Conservation (phyloP, 495 filamentous ascomycete species). For the Neurospora africana region DNA sequence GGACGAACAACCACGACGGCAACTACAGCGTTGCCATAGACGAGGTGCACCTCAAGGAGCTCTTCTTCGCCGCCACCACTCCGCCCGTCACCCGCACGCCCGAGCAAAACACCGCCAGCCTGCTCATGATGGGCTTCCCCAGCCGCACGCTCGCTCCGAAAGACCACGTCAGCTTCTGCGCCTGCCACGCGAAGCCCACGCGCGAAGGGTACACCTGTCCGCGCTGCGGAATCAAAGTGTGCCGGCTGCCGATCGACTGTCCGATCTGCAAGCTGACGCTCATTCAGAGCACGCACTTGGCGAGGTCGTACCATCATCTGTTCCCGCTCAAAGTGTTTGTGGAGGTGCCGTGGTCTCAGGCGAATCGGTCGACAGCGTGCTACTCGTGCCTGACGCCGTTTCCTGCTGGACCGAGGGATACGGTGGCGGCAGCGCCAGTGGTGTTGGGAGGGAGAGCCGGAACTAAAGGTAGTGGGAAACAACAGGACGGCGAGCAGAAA, state of each 20-base stretch:
- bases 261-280: conserved; percentile 87
- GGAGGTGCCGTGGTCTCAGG: conserved; percentile 75
- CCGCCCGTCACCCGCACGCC: conserved; percentile 68
- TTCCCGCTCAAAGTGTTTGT: conserved; percentile 88
- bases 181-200: conserved; percentile 77
- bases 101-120: conserved; percentile 57
- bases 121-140: conserved; percentile 99
- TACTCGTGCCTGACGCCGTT: conserved; percentile 44
- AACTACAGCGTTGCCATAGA: conserved; percentile 76
- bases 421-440: background rate
- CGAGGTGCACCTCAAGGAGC: conserved; percentile 78
- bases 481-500: conserved; percentile 31
- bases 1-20: conserved; percentile 73
- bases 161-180: conserved; percentile 62
- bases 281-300: conserved; percentile 90
- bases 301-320: conserved; percentile 88
- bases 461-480: conserved; percentile 17
- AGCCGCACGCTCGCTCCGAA: conserved; percentile 67
- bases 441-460: background rate
- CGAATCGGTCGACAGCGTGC: conserved; percentile 41
- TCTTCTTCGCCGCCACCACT: conserved; percentile 80
- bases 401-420: conserved; percentile 24
- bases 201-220: conserved; percentile 89
- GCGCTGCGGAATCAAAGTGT: conserved; percentile 80
- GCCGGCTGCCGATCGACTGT: conserved; percentile 82